These are phyloP conservation scores for Cryptococcus sp. DNA, from an alignment of 1,284 basidiomycete species.

Conservation along the genomic window DNA sequence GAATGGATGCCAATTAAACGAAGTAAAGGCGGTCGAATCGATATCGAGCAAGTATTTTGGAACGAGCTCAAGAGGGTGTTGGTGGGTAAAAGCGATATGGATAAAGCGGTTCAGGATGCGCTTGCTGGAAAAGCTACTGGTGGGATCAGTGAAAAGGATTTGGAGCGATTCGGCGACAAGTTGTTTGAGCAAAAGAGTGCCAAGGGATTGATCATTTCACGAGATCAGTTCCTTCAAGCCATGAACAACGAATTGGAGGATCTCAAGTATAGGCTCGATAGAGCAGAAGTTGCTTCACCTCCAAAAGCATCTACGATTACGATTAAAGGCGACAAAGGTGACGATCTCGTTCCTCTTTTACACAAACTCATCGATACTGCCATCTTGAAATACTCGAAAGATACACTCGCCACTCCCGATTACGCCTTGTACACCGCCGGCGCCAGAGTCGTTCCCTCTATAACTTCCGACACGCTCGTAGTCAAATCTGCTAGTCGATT, in stretches of 20 bases:
- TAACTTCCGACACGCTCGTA: constrained; percentile 73
- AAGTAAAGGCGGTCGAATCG: constrained; percentile 42
- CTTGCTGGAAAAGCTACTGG: constrained; percentile 7
- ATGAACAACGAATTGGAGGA: constrained; percentile 30
- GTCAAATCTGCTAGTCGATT: constrained; percentile 51
- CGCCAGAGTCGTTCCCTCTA: constrained; percentile 69
- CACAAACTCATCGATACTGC: constrained; percentile 65
- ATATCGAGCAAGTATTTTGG: constrained; percentile 52
- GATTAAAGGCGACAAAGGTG: constrained; percentile 69
- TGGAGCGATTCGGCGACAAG: constrained; percentile 41
- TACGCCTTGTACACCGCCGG: constrained; percentile 81
- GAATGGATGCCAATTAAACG: constrained; percentile 45
- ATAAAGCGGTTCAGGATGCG: constrained; percentile 4
- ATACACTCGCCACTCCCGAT: constrained; percentile 74
- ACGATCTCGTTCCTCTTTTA: constrained; percentile 68
- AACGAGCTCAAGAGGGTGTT: constrained; percentile 50
- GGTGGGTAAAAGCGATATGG: constrained; percentile 36
- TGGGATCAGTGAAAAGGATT: constrained; percentile 39
- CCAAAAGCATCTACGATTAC: constrained; percentile 52
- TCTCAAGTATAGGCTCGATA: constrained; percentile 8
- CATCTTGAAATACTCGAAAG: constrained; percentile 64
- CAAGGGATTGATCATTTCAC: constrained; percentile 25
- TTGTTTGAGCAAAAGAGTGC: constrained; percentile 40
- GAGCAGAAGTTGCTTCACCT: constrained; percentile 24
- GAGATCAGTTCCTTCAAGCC: constrained; percentile 30